Evolutionary conservation across 768 basidiomycete genomes (phyloP).

Genomic region (Daedaleopsis sinensis): DNA sequence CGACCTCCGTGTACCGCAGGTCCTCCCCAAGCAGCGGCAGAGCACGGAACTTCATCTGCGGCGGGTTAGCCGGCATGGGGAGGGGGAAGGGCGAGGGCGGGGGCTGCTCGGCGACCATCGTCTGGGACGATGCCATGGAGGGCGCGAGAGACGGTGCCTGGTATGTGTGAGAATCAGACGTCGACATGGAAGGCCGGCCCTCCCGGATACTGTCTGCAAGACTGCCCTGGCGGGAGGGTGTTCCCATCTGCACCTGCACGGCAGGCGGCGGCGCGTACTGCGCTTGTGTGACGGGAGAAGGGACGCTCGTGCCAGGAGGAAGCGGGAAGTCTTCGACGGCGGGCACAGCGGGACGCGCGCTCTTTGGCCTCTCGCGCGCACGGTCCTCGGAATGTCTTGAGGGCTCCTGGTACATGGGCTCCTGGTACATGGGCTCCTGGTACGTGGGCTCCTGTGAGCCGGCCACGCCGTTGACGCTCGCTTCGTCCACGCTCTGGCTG

Average conservation of each 20-base stretch:
- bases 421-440: constrained; percentile 22
- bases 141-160: constrained; percentile 15
- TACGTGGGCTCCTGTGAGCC: constrained; percentile 13
- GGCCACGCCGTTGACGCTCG: constrained; percentile 17
- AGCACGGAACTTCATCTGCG: constrained; percentile 59
- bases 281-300: constrained; percentile 3
- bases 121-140: constrained; percentile 25
- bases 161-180: constrained; percentile 17
- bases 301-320: constrained; percentile 34
- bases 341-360: constrained; percentile 36
- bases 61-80: constrained; percentile 31
- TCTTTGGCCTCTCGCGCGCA: constrained; percentile 13
- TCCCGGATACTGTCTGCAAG: constrained; percentile 4
- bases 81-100: constrained; percentile 30
- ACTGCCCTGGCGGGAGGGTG: constrained; percentile 11
- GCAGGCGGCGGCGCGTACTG: constrained; percentile 19
- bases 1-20: constrained; percentile 69
- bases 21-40: constrained; percentile 72
- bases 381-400: constrained; percentile 14
- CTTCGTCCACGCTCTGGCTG: constrained; percentile 38
- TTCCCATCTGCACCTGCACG: constrained; percentile 8
- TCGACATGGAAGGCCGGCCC: constrained; percentile 17
- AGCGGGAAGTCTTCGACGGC: constrained; percentile 56
- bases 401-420: constrained; percentile 21
- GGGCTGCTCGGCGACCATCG: constrained; percentile 22